These are phyloP conservation scores for Parastagonospora nodorum DNA, from an alignment of 2,329 filamentous ascomycete species.

Conservation along the genomic window DNA sequence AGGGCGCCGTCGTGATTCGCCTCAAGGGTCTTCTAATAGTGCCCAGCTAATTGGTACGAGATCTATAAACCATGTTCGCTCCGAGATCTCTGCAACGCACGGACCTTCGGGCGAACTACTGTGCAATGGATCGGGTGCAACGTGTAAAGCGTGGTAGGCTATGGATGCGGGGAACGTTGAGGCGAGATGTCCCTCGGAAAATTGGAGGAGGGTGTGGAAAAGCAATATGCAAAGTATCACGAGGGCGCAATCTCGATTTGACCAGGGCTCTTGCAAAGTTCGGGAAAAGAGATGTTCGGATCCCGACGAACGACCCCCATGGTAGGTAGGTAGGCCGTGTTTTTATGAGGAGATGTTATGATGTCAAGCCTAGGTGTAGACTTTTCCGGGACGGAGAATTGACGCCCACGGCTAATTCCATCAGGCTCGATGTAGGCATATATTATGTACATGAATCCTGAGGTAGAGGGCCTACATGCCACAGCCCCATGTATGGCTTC, in stretches of 20 bases:
- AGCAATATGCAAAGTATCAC: conserved; percentile 11
- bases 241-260: conserved; percentile 13
- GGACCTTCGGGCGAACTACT: conserved; percentile 1
- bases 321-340: conserved; percentile 9
- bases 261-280: neutral
- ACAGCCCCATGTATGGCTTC: conserved; percentile 7
- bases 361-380: conserved; percentile 16
- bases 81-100: conserved; percentile 8
- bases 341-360: conserved; percentile 19
- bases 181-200: neutral
- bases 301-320: conserved; percentile 7
- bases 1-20: conserved; percentile 9
- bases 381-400: conserved; percentile 14
- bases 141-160: neutral
- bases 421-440: conserved; percentile 11
- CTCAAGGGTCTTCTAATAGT: neutral
- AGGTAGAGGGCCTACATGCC: too few species aligned
- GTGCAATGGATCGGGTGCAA: neutral
- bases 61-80: conserved; percentile 7
- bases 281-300: conserved; percentile 15
- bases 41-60: conserved; percentile 14
- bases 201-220: neutral
- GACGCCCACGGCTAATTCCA: conserved; percentile 9
- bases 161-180: neutral
- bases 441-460: conserved; percentile 23